Evolutionary conservation across 306 rosid genomes (phyloP), one percentile per base, ranked within the genome.

Genomic region (Lotus japonicus): DNA sequence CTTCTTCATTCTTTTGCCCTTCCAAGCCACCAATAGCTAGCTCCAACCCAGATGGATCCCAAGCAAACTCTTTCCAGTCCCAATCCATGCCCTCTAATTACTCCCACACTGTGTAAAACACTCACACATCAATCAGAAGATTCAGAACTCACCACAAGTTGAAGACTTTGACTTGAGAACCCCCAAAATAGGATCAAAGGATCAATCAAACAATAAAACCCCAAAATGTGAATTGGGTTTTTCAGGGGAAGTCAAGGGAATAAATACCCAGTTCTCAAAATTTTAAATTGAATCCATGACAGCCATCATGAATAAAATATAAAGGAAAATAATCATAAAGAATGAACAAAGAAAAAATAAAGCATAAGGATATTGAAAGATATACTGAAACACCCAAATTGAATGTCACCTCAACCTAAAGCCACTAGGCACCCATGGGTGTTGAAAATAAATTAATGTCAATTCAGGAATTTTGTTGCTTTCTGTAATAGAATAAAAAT

Each of bases 1-100:
- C 78, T 52, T 50, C 79, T 43, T 57, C 75, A 41, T 41, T 71
- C 50, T 35, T 66, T 78, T 64, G 68, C 13, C 21, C 58, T 18
- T 44, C 72, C 12, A 21, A 66, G 41, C 56, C 58, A 16, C 38
- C 14, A 28, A 13, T 50, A 6, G 26, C 52, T 11, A 39, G 45
- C 54, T 71, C 87, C 58, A 85, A 70, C 66, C 70, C 89, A 56
- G 69, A 66, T 38, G 87, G 77, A 77, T 92, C 88, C 89, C 92
- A 86, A 39, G 82, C 79, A 71, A 84, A 74, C 14, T 84, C 89
- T 63, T 80, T 82, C 86, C 88, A 87, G 46, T 84, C 89, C 97
- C 96, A 94, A 60, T 94, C 97, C 99, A 94, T 92, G 35, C 41
- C 48, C 79, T 68, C 19, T 64, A 66, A 49, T 63, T 23, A 17